Conservation (phyloP, 208 protist species). For the Acanthamoeba pearcei region DNA sequence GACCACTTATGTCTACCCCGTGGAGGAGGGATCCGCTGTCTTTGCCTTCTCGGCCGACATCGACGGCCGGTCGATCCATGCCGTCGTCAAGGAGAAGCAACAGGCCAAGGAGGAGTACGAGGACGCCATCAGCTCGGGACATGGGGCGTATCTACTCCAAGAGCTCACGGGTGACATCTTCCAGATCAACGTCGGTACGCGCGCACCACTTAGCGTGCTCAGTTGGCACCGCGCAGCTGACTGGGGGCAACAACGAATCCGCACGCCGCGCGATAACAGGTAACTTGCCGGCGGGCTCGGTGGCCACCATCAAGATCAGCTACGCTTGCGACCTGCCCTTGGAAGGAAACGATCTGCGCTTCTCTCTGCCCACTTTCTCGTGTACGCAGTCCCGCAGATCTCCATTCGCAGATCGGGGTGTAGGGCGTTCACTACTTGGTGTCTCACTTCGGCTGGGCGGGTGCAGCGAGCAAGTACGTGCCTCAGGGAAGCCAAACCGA, state of each 20-base stretch:
- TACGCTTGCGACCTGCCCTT: not conserved
- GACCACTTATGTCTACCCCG: constrained; percentile 14
- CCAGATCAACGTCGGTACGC: constrained; percentile 41
- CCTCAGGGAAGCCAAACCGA: not conserved
- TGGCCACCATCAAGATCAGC: not conserved
- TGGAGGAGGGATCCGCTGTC: constrained; percentile 15
- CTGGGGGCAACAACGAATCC: too few relatives aligned
- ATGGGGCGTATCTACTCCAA: constrained; percentile 20
- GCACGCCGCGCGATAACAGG: not conserved
- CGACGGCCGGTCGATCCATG: not conserved
- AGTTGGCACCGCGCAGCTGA: not conserved
- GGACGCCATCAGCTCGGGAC: constrained; percentile 22
- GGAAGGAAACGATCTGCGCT: not conserved
- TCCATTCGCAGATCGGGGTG: not conserved
- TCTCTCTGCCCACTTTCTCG: constrained; percentile 20
- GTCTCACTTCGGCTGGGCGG: not conserved
- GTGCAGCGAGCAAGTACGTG: constrained; percentile 1
- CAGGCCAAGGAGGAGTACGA: constrained; percentile 26
- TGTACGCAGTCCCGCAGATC: not conserved
- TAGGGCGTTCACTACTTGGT: not conserved
- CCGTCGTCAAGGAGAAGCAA: constrained; percentile 29
- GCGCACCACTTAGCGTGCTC: not conserved
- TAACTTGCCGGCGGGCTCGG: constrained; percentile 17
- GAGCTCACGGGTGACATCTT: not conserved
- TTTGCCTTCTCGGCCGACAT: constrained; percentile 14